These are phyloP conservation scores for Arthrinium puccinioides DNA, from an alignment of 2,329 filamentous ascomycete genomes.

Conservation along the genomic window DNA sequence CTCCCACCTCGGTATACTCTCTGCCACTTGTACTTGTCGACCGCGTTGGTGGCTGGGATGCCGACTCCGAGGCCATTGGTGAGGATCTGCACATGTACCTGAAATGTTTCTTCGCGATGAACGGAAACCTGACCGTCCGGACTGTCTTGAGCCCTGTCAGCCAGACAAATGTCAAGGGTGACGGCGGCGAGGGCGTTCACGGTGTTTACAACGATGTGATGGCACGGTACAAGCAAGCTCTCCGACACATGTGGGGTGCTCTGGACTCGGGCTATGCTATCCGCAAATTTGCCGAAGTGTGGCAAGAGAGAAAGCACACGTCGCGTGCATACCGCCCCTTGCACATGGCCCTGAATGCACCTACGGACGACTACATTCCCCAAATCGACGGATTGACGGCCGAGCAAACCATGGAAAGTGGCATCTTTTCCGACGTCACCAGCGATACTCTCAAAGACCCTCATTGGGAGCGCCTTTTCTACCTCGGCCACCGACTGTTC, in stretches of 20 bases:
- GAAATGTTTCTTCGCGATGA: slow-evolving; percentile 70
- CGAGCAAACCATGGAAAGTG: slow-evolving; percentile 36
- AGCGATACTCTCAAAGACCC: slow-evolving; percentile 43
- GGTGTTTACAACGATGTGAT: slow-evolving; percentile 50
- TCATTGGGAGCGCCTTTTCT: slow-evolving; percentile 48
- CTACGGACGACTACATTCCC: slow-evolving; percentile 39
- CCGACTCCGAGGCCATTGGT: slow-evolving; percentile 62
- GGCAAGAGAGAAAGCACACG: slow-evolving; percentile 50
- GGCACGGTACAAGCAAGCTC: slow-evolving; percentile 64
- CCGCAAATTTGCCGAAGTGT: slow-evolving; percentile 49
- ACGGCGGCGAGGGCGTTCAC: slow-evolving; percentile 43
- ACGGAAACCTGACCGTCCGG: slow-evolving; percentile 58
- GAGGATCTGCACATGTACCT: slow-evolving; percentile 74
- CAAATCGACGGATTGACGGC: slow-evolving; percentile 31
- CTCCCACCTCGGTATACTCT: slow-evolving; percentile 69
- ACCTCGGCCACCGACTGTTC: slow-evolving; percentile 60
- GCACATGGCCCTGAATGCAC: slow-evolving; percentile 41
- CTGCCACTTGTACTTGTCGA: slow-evolving; percentile 60
- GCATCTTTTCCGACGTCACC: slow-evolving; percentile 48
- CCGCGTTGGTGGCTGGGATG: slow-evolving; percentile 66
- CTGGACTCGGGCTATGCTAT: slow-evolving; percentile 62
- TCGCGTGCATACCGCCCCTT: slow-evolving; percentile 47
- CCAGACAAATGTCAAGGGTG: slow-evolving; percentile 63
- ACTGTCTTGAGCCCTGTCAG: slow-evolving; percentile 63
- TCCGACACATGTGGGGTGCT: slow-evolving; percentile 71